Percentiles rank a stretch among this genome's conserved stretches.
These are phyloP conservation scores for Fusarium papillatum DNA, from an alignment of 2,329 filamentous ascomycete genomes.

Conservation along the genomic window DNA sequence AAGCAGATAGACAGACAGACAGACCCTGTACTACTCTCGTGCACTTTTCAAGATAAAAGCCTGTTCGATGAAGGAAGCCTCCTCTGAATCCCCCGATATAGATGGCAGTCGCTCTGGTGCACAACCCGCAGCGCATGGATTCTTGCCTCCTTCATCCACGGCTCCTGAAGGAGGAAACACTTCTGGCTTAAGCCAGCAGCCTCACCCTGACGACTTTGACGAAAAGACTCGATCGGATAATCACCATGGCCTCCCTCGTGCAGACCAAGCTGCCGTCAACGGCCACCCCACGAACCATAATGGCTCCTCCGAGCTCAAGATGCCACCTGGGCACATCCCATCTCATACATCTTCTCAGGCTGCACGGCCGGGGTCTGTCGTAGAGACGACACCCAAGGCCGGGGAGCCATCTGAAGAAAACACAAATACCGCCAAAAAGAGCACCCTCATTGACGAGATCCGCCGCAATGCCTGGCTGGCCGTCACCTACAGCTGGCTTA, in stretches of 20 bases:
- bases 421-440: constrained; percentile 49
- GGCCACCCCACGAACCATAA: constrained; percentile 30
- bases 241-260: constrained; percentile 7
- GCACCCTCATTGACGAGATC: constrained; percentile 62
- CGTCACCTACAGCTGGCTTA: constrained; percentile 83
- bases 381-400: constrained; percentile 50
- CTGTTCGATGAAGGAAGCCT: constrained; percentile 75
- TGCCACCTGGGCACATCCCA: constrained; percentile 43
- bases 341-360: constrained; percentile 61
- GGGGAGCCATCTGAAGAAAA: constrained; percentile 39
- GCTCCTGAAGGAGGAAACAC: constrained; percentile 15
- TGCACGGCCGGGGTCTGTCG: constrained; percentile 70
- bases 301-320: constrained; percentile 42
- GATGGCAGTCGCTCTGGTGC: constrained; percentile 70
- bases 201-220: constrained; percentile 13
- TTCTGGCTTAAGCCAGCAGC: constrained; percentile 34
- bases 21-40: constrained; percentile 6
- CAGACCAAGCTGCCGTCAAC: constrained; percentile 15
- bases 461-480: constrained; percentile 65
- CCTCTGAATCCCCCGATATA: constrained; percentile 65
- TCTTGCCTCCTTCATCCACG: constrained; percentile 26
- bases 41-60: constrained; percentile 26
- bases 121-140: constrained; percentile 68
- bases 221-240: constrained; percentile 25
- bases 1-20: constrained; percentile 15